A percentile compares a stretch with the other conserved stretches of the same genome.
These are phyloP conservation scores for Aaosphaeria pasadenensis DNA, from an alignment of 2,329 filamentous ascomycete genomes.

Conservation along the genomic window DNA sequence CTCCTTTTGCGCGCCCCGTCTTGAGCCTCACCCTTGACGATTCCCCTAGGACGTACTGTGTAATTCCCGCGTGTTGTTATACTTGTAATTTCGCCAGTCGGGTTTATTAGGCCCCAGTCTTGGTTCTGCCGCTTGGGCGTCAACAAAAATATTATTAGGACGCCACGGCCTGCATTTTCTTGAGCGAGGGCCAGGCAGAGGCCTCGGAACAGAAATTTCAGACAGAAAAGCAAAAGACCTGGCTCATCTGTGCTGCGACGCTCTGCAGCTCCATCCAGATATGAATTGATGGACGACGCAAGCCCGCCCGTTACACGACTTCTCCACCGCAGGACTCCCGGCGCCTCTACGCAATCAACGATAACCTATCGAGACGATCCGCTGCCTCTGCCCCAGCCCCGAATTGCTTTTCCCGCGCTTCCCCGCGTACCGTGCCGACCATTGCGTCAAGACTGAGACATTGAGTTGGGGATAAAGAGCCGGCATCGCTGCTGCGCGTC, in stretches of 20 bases:
- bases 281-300: not conserved
- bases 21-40: not conserved
- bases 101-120: not conserved
- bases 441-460: not conserved
- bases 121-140: not conserved
- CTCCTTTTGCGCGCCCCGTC: not conserved
- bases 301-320: not conserved
- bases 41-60: too few relatives aligned
- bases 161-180: not conserved
- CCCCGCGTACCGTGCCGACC: not conserved
- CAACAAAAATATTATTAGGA: not conserved
- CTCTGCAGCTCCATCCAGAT: not conserved
- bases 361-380: not conserved
- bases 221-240: not conserved
- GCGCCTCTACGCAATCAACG: not conserved
- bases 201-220: not conserved
- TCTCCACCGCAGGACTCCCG: not conserved
- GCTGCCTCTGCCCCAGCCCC: not conserved
- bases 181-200: not conserved
- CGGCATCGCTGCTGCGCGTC: not conserved
- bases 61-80: not conserved
- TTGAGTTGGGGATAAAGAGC: not conserved
- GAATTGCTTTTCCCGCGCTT: not conserved
- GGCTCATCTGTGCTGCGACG: not conserved
- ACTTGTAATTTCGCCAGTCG: not conserved